Evolutionary conservation across 306 rosid genomes (phyloP).

Genomic region (Fragaria iinumae): DNA sequence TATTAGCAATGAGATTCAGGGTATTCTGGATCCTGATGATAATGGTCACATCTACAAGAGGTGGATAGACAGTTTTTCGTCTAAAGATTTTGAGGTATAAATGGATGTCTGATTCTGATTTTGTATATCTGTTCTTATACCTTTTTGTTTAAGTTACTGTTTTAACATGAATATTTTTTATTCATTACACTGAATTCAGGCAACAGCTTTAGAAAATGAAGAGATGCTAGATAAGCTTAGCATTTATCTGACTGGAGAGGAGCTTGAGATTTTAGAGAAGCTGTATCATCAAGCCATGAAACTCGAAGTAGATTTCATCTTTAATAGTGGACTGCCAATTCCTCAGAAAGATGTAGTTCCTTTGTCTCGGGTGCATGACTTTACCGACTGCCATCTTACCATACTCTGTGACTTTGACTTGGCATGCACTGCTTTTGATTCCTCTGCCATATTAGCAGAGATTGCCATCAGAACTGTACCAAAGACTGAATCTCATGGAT

Average conservation of each 20-base stretch:
- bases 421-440: slow-evolving; percentile 30
- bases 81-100: slow-evolving; percentile 21
- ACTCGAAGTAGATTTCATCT: slow-evolving; percentile 20
- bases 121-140: neutral
- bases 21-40: slow-evolving; percentile 14
- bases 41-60: slow-evolving; percentile 9
- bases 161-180: neutral
- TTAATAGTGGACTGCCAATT: slow-evolving; percentile 10
- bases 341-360: slow-evolving; percentile 25
- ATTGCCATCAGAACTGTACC: slow-evolving; percentile 15
- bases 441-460: slow-evolving; percentile 22
- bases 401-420: slow-evolving; percentile 34
- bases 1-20: slow-evolving; percentile 6
- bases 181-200: slow-evolving; percentile 12
- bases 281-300: slow-evolving; percentile 29
- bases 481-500: slow-evolving; percentile 13
- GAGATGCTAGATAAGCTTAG: slow-evolving; percentile 26
- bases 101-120: neutral
- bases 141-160: neutral
- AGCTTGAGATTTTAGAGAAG: slow-evolving; percentile 22
- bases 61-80: slow-evolving; percentile 19
- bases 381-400: slow-evolving; percentile 10
- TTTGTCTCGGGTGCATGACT: slow-evolving; percentile 12
- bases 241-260: slow-evolving; percentile 24
- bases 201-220: slow-evolving; percentile 15